These are phyloP conservation scores for Aureobasidium pullulans DNA, from an alignment of 2,329 filamentous ascomycete genomes.

Conservation along the genomic window DNA sequence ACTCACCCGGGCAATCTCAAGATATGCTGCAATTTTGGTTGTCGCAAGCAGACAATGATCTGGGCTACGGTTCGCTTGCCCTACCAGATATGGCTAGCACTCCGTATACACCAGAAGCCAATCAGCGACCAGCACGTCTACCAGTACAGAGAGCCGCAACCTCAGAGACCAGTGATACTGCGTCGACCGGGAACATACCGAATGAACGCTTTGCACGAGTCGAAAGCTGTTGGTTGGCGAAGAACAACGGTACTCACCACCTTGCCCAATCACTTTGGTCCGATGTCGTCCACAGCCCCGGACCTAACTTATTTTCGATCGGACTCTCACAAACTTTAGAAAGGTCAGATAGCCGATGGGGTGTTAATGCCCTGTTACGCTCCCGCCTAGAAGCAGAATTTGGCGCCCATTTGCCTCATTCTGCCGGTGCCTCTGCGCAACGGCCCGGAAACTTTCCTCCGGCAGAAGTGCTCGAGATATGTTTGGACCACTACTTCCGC, in stretches of 20 bases:
- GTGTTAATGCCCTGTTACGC: constrained; percentile 31
- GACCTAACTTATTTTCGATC: constrained; percentile 29
- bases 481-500: constrained; percentile 47
- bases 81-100: constrained; percentile 24
- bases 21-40: constrained; percentile 18
- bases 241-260: constrained; percentile 25
- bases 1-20: constrained; percentile 10
- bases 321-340: constrained; percentile 25
- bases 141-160: background rate
- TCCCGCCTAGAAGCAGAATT: constrained; percentile 32
- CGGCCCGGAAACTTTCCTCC: constrained; percentile 32
- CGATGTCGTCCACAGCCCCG: constrained; percentile 24
- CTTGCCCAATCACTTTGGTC: constrained; percentile 31
- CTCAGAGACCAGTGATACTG: constrained; percentile 24
- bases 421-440: constrained; percentile 18
- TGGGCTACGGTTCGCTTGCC: constrained; percentile 11
- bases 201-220: constrained; percentile 32
- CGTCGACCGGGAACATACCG: constrained; percentile 30
- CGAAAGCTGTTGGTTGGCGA: constrained; percentile 32
- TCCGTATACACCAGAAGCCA: constrained; percentile 20
- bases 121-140: constrained; percentile 13
- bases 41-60: constrained; percentile 16
- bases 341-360: constrained; percentile 29
- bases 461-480: constrained; percentile 47
- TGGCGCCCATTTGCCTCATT: constrained; percentile 19